Conservation (phyloP, 108 stramenopile species). For the Poteriospumella lacustris region DNA sequence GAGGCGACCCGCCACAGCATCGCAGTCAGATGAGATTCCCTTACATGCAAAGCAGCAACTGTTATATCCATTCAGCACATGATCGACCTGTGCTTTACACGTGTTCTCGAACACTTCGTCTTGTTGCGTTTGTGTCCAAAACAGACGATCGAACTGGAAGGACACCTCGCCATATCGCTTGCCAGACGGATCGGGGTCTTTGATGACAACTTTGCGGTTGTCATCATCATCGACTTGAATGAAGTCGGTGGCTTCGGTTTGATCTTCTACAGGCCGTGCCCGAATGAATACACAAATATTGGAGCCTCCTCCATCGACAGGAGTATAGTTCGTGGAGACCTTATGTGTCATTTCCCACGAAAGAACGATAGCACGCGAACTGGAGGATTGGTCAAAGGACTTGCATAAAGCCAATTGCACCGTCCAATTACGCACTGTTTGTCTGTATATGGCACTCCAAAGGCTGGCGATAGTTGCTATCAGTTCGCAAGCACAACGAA, state of each 20-base stretch:
- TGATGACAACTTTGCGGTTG: slow-evolving; percentile 47
- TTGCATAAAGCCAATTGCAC: too few relatives aligned
- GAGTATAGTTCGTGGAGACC: slow-evolving; percentile 56
- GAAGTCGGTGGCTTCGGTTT: slow-evolving; percentile 44
- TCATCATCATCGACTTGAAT: slow-evolving; percentile 41
- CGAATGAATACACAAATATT: slow-evolving; percentile 48
- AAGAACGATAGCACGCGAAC: too few relatives aligned
- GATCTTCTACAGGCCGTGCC: slow-evolving; percentile 51
- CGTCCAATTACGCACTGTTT: too few relatives aligned
- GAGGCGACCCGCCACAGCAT: background rate
- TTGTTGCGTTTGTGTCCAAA: slow-evolving; percentile 51
- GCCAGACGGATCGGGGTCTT: slow-evolving; percentile 41
- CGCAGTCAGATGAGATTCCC: background rate
- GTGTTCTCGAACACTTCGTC: slow-evolving; percentile 46
- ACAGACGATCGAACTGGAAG: slow-evolving; percentile 52
- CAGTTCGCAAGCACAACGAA: too few relatives aligned
- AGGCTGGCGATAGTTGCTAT: too few relatives aligned
- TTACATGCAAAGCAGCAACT: slow-evolving; percentile 57
- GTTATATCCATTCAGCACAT: slow-evolving; percentile 53
- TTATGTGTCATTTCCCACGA: slow-evolving; percentile 26
- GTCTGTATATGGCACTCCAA: too few relatives aligned
- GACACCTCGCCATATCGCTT: slow-evolving; percentile 44
- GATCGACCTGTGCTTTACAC: slow-evolving; percentile 42
- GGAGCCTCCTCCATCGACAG: slow-evolving; percentile 38
- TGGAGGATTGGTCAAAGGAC: too few relatives aligned